Evolutionary conservation across 225 moss, liverwort and hornwort genomes (phyloP).

Genomic region (Polytrichum formosum): DNA sequence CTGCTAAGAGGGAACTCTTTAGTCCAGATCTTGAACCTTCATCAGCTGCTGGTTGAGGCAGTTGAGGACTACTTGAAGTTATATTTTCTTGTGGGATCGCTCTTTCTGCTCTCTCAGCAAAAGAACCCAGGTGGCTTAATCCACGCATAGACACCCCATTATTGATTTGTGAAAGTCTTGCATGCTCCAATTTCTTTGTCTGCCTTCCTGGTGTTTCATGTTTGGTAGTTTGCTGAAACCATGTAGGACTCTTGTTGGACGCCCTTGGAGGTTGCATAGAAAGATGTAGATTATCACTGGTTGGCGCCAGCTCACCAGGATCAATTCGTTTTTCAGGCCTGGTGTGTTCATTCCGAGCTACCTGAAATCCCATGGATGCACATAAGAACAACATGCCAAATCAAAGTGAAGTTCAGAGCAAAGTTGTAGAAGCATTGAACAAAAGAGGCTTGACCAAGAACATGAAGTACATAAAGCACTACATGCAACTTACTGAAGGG

Average conservation of each 20-base stretch:
- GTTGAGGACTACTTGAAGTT: conserved; percentile 35
- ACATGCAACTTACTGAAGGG: no score
- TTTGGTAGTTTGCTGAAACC: conserved; percentile 50
- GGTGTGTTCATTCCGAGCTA: conserved; percentile 55
- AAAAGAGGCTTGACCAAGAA: no score
- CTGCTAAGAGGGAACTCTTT: conserved; percentile 65
- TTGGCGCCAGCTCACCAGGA: conserved; percentile 35
- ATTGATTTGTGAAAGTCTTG: conserved; percentile 51
- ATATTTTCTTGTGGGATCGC: conserved; percentile 19
- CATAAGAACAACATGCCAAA: not conserved
- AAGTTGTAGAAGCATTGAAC: no score
- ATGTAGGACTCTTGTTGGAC: conserved; percentile 61
- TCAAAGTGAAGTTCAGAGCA: not conserved
- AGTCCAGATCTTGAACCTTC: conserved; percentile 97
- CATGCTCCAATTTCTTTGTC: conserved; percentile 36
- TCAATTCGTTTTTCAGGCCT: conserved; percentile 69
- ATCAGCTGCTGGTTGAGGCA: conserved; percentile 73
- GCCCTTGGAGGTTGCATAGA: conserved; percentile 95
- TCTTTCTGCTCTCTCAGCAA: conserved; percentile 68
- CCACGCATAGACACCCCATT: conserved; percentile 45
- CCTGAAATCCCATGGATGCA: conserved; percentile 31
- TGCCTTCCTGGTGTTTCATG: conserved; percentile 49
- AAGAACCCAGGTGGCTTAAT: conserved; percentile 64
- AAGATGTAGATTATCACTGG: conserved; percentile 74
- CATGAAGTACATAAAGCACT: not conserved